These are phyloP conservation scores for Dothideomycetes sp. DNA, from an alignment of 2,329 filamentous ascomycete species.

Conservation along the genomic window DNA sequence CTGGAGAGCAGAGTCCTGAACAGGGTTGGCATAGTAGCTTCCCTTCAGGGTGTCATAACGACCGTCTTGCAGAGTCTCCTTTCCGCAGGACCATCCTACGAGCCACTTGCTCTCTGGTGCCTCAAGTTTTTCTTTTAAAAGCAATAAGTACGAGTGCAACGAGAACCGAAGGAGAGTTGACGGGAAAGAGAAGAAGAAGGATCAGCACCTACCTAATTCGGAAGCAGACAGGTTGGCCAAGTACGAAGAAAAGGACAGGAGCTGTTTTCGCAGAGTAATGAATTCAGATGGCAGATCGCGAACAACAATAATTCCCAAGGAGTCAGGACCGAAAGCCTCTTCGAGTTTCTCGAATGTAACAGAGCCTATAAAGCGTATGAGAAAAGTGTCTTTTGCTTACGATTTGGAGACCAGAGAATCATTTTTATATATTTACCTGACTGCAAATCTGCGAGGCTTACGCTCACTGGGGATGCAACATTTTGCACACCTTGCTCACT, in stretches of 20 bases:
- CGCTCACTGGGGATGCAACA: slow-evolving; percentile 31
- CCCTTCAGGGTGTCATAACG: slow-evolving; percentile 73
- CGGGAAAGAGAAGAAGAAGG: neutral
- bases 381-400: slow-evolving; percentile 22
- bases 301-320: slow-evolving; percentile 87
- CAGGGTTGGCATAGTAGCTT: slow-evolving; percentile 66
- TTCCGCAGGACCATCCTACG: slow-evolving; percentile 69
- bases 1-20: slow-evolving; percentile 51
- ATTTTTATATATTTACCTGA: slow-evolving; percentile 15
- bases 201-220: slow-evolving; percentile 54
- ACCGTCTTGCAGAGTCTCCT: slow-evolving; percentile 70
- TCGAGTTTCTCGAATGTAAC: slow-evolving; percentile 61
- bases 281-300: slow-evolving; percentile 72
- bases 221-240: slow-evolving; percentile 67
- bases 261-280: slow-evolving; percentile 56
- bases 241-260: slow-evolving; percentile 82
- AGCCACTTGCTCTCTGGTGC: slow-evolving; percentile 48
- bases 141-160: neutral
- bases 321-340: slow-evolving; percentile 80
- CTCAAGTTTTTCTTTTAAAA: slow-evolving; percentile 36
- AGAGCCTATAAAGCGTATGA: slow-evolving; percentile 39
- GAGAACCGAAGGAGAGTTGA: neutral
- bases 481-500: slow-evolving; percentile 12
- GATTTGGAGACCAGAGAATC: neutral
- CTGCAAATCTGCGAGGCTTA: slow-evolving; percentile 34